These are phyloP conservation scores for Cladorrhinum samala DNA, from an alignment of 495 filamentous ascomycete species.

Conservation along the genomic window DNA sequence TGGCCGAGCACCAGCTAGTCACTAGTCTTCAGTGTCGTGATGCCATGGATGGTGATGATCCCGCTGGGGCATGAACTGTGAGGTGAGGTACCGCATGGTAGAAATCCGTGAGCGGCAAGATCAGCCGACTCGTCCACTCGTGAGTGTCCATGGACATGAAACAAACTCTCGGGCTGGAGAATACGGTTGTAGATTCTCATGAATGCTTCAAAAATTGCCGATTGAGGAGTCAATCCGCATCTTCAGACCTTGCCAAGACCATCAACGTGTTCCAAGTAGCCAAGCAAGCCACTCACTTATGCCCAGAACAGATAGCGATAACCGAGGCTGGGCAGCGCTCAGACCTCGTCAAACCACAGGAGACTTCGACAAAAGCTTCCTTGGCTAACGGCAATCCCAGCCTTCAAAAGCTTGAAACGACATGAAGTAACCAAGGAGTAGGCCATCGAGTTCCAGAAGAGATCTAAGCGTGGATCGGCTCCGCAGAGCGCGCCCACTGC, in stretches of 20 bases:
- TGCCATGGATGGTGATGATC: too few species aligned
- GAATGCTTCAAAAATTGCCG: slow-evolving; percentile 3
- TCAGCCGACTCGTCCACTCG: slow-evolving; percentile 17
- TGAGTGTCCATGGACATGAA: neutral
- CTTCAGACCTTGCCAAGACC: slow-evolving; percentile 37
- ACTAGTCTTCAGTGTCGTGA: too few species aligned
- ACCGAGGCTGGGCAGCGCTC: slow-evolving; percentile 7
- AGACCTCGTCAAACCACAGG: neutral
- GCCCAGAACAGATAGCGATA: slow-evolving; percentile 7
- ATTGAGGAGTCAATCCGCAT: slow-evolving; percentile 22
- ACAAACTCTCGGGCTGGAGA: neutral
- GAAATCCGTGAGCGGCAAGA: slow-evolving; percentile 11
- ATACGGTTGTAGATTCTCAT: too few species aligned
- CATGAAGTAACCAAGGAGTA: neutral
- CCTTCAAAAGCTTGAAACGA: neutral
- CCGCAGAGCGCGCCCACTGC: neutral
- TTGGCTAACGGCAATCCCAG: slow-evolving; percentile 5
- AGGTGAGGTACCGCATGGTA: neutral
- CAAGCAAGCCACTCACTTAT: too few species aligned
- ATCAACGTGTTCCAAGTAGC: slow-evolving; percentile 18
- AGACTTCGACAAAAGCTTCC: slow-evolving; percentile 4
- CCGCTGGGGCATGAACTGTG: too few species aligned
- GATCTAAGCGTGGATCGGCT: neutral
- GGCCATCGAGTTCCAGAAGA: too few species aligned
- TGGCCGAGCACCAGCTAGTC: too few species aligned